Evolutionary conservation across 192 early-diverging fungal species (phyloP).

Genomic region (Backusella circina): DNA sequence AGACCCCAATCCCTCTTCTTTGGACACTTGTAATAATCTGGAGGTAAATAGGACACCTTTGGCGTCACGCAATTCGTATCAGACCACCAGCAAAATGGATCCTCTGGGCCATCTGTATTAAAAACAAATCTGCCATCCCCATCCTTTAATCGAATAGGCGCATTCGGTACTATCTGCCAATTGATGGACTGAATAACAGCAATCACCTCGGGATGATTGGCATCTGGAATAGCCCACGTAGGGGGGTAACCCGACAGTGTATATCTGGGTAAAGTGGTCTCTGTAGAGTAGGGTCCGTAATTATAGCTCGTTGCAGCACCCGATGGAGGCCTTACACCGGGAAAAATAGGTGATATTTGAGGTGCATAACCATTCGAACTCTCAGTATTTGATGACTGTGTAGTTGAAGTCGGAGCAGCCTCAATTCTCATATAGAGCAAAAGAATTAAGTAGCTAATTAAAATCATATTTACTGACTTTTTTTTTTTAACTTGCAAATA

Average conservation of each 20-base stretch:
- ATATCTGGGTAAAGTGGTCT: neutral
- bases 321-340: neutral
- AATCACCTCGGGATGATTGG: conserved; percentile 22
- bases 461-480: neutral
- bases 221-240: conserved; percentile 20
- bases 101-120: neutral
- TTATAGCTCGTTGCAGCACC: neutral
- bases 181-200: conserved; percentile 12
- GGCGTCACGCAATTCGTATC: conserved; percentile 9
- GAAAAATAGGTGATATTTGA: neutral
- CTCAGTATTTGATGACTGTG: neutral
- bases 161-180: conserved; percentile 26
- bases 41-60: conserved; percentile 22
- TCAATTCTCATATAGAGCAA: neutral
- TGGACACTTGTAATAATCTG: conserved; percentile 19
- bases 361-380: neutral
- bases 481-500: neutral
- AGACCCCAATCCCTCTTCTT: conserved; percentile 18
- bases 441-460: neutral
- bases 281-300: neutral
- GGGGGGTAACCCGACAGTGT: conserved; percentile 18
- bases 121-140: conserved; percentile 17
- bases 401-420: neutral
- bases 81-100: conserved; percentile 21
- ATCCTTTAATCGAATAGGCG: conserved; percentile 10